Base-by-base conservation (phyloP, 805 yeast species). In the Clavispora vitiphila region DNA sequence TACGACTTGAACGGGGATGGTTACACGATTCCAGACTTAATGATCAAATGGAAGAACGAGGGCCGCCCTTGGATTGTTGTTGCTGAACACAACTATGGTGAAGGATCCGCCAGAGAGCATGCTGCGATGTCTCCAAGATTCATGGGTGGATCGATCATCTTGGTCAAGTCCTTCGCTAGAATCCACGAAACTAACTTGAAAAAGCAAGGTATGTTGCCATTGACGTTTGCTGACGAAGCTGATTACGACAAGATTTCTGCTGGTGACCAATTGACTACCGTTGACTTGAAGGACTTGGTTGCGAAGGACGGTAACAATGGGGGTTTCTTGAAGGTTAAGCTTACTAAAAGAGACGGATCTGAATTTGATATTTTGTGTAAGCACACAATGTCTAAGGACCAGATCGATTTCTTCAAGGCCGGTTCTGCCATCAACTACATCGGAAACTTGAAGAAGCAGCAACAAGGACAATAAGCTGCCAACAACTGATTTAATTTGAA, bases 21-120 rank as follows among this genome's bases (percentile, higher is more conserved):
- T 32, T 79, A 76, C 57, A 78, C 89, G 21, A 93, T 93, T 50
- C 99, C 99, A n/a, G 97, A 88, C 53, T 76, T 90, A 46, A 93
- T 93, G 96, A 84, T 82, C 66, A 86, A 86, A 65, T 93, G 97
- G 97, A 90, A 91, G 64, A 71, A 80, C 39, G 93, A 87, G 47
- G 54, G 66, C 14, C 77, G 85, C 54, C 93, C 95, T 16, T 91
- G 99, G 99, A 76, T 81, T 51, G 97, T 93, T 35, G 84, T 93
- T 50, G 98, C 97, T 41, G 99, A 93, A 65, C 96, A 93, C 62
- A 91, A 91, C 68, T 93, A 91, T 60, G 99, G 99, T 69, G 99
- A 91, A 72, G 99, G 99, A 56, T 90, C 97, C 38, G 97, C 99
- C 24, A 86, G 99, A 77, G 99, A 91, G 65, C 99, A 91, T 59